A percentile compares a stretch with the other conserved stretches of the same genome.
phyloP scores from a whole-genome alignment of 2,329 filamentous ascomycete species.

The Lasiodiplodia sp. region DNA sequence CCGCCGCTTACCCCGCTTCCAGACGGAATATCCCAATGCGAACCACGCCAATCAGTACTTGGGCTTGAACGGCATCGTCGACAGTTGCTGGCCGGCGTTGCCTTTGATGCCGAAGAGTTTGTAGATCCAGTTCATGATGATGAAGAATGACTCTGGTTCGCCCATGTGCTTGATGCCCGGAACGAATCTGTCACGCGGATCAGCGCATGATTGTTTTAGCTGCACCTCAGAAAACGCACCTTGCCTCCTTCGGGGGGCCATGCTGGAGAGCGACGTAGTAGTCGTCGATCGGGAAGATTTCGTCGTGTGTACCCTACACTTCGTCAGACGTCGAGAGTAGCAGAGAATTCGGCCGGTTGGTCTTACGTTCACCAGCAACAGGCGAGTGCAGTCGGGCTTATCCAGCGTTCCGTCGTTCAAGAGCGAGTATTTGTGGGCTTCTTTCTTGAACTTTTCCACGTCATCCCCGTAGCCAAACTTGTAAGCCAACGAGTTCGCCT shows the following conservation, averaged over 20 bases:
- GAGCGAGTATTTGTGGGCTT: slow-evolving; percentile 61
- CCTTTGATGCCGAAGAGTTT: slow-evolving; percentile 54
- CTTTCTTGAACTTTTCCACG: slow-evolving; percentile 54
- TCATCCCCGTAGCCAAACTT: slow-evolving; percentile 55
- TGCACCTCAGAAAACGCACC: slow-evolving; percentile 33
- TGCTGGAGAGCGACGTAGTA: slow-evolving; percentile 62
- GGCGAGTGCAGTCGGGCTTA: slow-evolving; percentile 54
- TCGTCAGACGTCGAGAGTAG: background rate
- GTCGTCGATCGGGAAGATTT: slow-evolving; percentile 70
- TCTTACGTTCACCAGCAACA: slow-evolving; percentile 62
- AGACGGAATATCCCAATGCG: slow-evolving; percentile 2
- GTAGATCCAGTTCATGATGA: slow-evolving; percentile 59
- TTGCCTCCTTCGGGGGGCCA: slow-evolving; percentile 61
- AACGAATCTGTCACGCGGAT: slow-evolving; percentile 47
- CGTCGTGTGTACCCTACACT: slow-evolving; percentile 59
- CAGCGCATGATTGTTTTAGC: slow-evolving; percentile 9
- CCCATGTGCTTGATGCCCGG: slow-evolving; percentile 58
- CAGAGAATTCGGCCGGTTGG: background rate
- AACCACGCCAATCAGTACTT: slow-evolving; percentile 46
- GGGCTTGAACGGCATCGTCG: slow-evolving; percentile 55
- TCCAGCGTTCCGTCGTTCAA: slow-evolving; percentile 64
- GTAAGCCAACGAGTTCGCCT: slow-evolving; percentile 58
- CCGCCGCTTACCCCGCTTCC: slow-evolving; percentile 14
- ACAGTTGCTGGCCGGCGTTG: slow-evolving; percentile 53
- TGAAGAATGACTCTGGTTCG: slow-evolving; percentile 57